phyloP scores from a whole-genome alignment of 495 filamentous ascomycete species.

The Penicillium taxi region DNA sequence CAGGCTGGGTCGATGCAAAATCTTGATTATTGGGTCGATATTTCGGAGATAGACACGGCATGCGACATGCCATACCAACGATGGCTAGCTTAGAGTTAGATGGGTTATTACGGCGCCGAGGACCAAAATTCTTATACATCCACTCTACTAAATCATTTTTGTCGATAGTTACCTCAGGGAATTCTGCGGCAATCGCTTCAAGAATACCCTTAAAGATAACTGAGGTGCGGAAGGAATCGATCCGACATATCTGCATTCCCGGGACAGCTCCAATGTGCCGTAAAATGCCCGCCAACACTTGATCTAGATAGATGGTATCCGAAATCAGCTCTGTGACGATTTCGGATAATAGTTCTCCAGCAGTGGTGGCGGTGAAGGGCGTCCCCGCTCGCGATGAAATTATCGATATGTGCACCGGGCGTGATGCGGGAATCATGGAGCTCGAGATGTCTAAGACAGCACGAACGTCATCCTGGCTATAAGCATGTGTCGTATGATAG shows the following conservation, averaged over 20 bases:
- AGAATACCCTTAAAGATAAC: slow-evolving; percentile 2
- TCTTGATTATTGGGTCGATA: no score
- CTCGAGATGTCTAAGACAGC: background rate
- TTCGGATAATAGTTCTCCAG: slow-evolving; percentile 15
- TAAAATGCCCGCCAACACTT: slow-evolving; percentile 13
- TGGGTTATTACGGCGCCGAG: background rate
- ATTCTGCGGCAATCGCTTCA: background rate
- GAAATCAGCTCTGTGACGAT: slow-evolving; percentile 29
- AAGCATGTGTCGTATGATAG: slow-evolving; percentile 6
- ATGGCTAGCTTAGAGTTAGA: slow-evolving; percentile 32
- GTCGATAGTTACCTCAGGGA: background rate
- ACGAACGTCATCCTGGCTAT: background rate
- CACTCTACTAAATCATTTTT: slow-evolving; percentile 3
- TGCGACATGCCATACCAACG: slow-evolving; percentile 33
- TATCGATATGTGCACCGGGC: background rate
- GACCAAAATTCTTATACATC: background rate
- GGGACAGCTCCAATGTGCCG: background rate
- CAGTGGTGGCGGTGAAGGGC: background rate
- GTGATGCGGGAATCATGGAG: background rate
- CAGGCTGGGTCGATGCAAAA: no score
- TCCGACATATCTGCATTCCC: background rate
- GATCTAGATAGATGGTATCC: slow-evolving; percentile 20
- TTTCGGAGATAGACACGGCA: no score
- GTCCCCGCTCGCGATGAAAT: slow-evolving; percentile 1
- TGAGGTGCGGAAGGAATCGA: background rate